phyloP scores from a whole-genome alignment of 352 stramenopile species.

The Globisporangium abappressorium region DNA sequence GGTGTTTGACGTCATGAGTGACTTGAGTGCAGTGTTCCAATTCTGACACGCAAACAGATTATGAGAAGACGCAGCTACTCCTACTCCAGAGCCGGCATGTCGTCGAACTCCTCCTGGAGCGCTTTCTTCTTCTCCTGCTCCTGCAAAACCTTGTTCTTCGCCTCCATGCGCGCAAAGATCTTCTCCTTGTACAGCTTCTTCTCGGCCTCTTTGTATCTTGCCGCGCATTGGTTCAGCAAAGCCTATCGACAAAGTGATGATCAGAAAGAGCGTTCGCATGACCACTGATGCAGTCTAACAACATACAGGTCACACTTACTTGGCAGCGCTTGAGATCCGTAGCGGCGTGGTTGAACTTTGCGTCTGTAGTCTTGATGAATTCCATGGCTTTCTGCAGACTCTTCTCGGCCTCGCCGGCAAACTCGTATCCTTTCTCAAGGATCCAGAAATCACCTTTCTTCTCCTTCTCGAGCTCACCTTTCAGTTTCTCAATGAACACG shows the following conservation, averaged over 20 bases:
- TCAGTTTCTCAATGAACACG: constrained; percentile 82
- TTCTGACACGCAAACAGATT: neutral
- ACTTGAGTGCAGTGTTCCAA: neutral
- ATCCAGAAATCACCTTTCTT: constrained; percentile 84
- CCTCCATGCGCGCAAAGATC: constrained; percentile 82
- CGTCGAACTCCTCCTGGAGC: constrained; percentile 69
- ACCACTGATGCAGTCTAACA: neutral
- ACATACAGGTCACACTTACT: constrained; percentile 17
- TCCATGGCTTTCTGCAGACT: constrained; percentile 60
- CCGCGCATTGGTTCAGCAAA: constrained; percentile 50
- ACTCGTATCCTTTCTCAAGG: constrained; percentile 83
- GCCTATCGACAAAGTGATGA: constrained; percentile 25
- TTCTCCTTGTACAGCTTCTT: constrained; percentile 89
- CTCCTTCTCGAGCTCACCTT: constrained; percentile 77
- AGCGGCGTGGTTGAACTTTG: constrained; percentile 49
- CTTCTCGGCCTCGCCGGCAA: constrained; percentile 59
- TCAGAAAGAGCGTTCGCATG: neutral
- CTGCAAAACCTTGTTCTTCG: constrained; percentile 78
- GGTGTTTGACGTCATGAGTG: neutral
- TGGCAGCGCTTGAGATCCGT: constrained; percentile 71
- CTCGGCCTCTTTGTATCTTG: constrained; percentile 83
- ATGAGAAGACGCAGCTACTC: neutral
- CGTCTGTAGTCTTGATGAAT: constrained; percentile 42
- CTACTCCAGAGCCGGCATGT: constrained; percentile 80
- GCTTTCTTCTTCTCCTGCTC: constrained; percentile 65